Conservation (phyloP, 306 rosid genomes). For the Castanea crenata region DNA sequence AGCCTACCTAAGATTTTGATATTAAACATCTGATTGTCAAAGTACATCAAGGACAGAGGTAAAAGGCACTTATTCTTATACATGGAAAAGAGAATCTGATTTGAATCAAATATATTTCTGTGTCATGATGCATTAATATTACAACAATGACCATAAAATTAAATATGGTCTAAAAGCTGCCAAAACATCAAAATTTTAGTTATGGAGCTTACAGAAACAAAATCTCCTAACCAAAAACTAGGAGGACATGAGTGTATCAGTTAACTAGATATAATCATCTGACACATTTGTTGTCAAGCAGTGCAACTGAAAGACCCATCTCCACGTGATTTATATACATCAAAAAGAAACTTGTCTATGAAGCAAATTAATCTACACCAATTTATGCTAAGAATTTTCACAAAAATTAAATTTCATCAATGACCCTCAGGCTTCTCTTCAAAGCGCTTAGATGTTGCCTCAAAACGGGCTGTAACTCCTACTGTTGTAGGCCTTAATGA, state of each 20-base stretch:
- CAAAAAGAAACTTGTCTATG: slow-evolving; percentile 26
- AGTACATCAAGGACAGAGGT: background rate
- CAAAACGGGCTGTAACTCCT: slow-evolving; percentile 85
- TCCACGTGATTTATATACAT: slow-evolving; percentile 43
- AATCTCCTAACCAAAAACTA: slow-evolving; percentile 21
- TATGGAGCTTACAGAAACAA: slow-evolving; percentile 11
- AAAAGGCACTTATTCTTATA: slow-evolving; percentile 1
- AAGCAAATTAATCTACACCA: slow-evolving; percentile 35
- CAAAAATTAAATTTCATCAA: slow-evolving; percentile 6
- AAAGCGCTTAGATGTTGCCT: slow-evolving; percentile 61
- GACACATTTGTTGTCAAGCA: slow-evolving; percentile 20
- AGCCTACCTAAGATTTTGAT: background rate
- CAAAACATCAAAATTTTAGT: background rate
- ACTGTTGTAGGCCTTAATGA: slow-evolving; percentile 73
- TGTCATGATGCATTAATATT: background rate
- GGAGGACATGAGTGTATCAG: slow-evolving; percentile 1
- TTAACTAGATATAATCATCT: slow-evolving; percentile 17
- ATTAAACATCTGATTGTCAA: background rate
- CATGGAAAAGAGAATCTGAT: slow-evolving; percentile 10
- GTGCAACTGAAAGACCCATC: slow-evolving; percentile 18
- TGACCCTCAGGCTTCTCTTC: slow-evolving; percentile 32
- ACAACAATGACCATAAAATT: slow-evolving; percentile 2
- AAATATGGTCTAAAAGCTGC: slow-evolving; percentile 12
- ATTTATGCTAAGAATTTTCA: slow-evolving; percentile 11
- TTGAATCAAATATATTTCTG: background rate